These are phyloP conservation scores for Aureobasidium musti DNA, from an alignment of 2,329 filamentous ascomycete genomes.

Conservation along the genomic window DNA sequence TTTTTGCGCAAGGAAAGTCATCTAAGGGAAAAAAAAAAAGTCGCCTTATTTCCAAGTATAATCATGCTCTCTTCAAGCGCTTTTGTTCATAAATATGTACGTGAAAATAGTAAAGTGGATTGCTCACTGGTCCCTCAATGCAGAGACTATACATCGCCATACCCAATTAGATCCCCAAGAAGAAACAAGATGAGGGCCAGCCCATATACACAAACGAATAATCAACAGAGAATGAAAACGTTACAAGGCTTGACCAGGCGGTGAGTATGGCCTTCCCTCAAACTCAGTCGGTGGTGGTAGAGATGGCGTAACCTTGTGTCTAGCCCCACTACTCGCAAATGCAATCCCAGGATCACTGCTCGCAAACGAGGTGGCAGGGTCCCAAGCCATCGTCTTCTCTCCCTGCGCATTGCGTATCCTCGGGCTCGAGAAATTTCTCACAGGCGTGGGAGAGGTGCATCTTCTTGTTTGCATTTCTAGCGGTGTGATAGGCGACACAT, in stretches of 20 bases:
- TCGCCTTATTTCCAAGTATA: no score
- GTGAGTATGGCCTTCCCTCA: not conserved
- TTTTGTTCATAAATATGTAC: no score
- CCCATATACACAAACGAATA: not conserved
- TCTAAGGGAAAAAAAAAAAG: no score
- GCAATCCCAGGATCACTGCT: not conserved
- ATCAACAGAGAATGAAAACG: not conserved
- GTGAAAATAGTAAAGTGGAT: not conserved
- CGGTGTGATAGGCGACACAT: not conserved
- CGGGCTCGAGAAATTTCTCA: constrained; percentile 10
- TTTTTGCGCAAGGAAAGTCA: not conserved
- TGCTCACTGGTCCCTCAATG: not conserved
- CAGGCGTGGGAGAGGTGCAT: not conserved
- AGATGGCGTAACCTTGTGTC: not conserved
- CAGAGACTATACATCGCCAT: not conserved
- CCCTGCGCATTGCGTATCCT: not conserved
- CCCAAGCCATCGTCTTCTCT: not conserved
- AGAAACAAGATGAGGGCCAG: not conserved
- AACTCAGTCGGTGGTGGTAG: not conserved
- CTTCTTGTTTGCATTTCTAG: not conserved
- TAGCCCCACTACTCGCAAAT: not conserved
- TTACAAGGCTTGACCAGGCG: constrained; percentile 14
- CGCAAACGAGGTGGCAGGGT: not conserved
- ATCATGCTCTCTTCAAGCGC: no score
- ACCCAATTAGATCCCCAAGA: not conserved